phyloP scores from a whole-genome alignment of 345 rosid species.

The Raphanus sativus region DNA sequence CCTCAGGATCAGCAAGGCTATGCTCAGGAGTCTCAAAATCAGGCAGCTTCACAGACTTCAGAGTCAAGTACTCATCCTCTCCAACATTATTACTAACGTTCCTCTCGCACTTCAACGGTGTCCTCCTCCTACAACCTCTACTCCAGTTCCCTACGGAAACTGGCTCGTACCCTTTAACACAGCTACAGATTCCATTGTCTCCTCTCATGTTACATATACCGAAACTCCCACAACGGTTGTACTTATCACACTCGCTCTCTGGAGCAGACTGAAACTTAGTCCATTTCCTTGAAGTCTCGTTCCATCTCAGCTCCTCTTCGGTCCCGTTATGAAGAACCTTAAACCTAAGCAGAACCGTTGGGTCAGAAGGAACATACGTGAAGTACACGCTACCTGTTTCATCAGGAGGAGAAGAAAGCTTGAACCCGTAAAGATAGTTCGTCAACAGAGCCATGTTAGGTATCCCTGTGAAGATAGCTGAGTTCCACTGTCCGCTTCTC shows the following conservation, averaged over 20 bases:
- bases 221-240: slow-evolving; percentile 71
- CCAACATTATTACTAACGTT: slow-evolving; percentile 25
- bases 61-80: slow-evolving; percentile 47
- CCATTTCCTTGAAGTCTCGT: slow-evolving; percentile 44
- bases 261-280: slow-evolving; percentile 49
- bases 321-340: slow-evolving; percentile 47
- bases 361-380: slow-evolving; percentile 48
- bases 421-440: slow-evolving; percentile 55
- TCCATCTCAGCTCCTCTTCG: slow-evolving; percentile 62
- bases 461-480: slow-evolving; percentile 53
- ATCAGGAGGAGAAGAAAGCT: slow-evolving; percentile 37
- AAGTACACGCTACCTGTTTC: slow-evolving; percentile 50
- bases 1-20: slow-evolving; percentile 26
- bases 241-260: slow-evolving; percentile 55
- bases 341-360: slow-evolving; percentile 54
- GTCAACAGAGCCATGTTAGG: slow-evolving; percentile 45
- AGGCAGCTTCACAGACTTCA: slow-evolving; percentile 45
- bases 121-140: slow-evolving; percentile 55
- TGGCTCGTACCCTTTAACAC: slow-evolving; percentile 56
- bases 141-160: slow-evolving; percentile 45
- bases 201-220: slow-evolving; percentile 48
- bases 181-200: slow-evolving; percentile 45
- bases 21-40: slow-evolving; percentile 41
- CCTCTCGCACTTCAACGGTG: slow-evolving; percentile 46
- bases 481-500: slow-evolving; percentile 88